A percentile compares a stretch with the other conserved stretches of the same genome.
Evolutionary conservation across 2,329 filamentous ascomycete genomes (phyloP).

Genomic region (Calonectria hawksworthii): DNA sequence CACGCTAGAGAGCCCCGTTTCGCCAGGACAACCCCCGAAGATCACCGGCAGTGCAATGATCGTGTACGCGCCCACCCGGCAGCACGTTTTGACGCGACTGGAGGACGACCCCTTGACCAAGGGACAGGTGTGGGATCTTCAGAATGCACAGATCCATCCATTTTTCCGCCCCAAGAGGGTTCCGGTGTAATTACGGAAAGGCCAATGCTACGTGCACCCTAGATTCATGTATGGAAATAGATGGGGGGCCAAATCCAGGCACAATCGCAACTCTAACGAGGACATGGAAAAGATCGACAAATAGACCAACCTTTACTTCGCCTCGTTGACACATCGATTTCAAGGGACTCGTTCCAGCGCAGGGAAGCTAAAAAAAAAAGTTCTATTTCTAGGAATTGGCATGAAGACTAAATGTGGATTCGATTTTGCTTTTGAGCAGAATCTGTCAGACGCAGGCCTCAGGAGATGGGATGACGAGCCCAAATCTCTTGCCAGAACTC

Average conservation of each 20-base stretch:
- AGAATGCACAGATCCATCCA: conserved; percentile 22
- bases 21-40: conserved; percentile 12
- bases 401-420: background rate
- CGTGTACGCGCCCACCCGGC: conserved; percentile 3
- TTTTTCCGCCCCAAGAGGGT: conserved; percentile 15
- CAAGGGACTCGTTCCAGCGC: background rate
- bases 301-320: background rate
- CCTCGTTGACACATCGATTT: background rate
- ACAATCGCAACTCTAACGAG: background rate
- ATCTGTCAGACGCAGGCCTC: background rate
- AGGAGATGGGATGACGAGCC: background rate
- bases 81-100: conserved; percentile 18
- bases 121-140: conserved; percentile 19
- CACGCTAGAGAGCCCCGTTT: conserved; percentile 11
- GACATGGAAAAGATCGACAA: background rate
- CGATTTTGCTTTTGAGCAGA: background rate
- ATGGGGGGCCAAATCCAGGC: background rate
- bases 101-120: conserved; percentile 18
- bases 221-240: background rate
- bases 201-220: background rate
- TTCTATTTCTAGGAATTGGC: background rate
- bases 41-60: conserved; percentile 25
- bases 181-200: background rate
- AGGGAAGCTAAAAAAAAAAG: background rate
- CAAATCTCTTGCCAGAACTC: conserved; percentile 25